Percentiles rank a stretch among this genome's conserved stretches.
phyloP scores from a whole-genome alignment of 768 basidiomycete genomes.

The Lentinula edodes region DNA sequence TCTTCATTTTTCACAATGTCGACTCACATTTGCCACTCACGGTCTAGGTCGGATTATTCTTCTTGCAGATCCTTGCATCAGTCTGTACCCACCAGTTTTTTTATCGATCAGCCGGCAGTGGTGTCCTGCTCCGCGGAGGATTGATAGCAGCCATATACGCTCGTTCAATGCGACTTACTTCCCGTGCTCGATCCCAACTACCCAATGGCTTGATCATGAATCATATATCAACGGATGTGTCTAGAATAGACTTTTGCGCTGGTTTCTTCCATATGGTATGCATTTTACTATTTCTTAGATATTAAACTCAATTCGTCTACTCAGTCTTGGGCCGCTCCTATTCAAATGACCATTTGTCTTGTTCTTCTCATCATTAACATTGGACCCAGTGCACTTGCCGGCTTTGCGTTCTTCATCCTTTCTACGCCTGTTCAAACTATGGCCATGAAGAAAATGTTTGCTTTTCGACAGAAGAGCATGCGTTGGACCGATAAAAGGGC shows the following conservation, averaged over 20 bases:
- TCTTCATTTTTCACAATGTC: neutral
- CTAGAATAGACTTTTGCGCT: conserved; percentile 84
- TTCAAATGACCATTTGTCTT: conserved; percentile 76
- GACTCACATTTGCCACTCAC: neutral
- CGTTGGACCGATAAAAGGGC: conserved; percentile 87
- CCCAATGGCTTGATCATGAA: conserved; percentile 89
- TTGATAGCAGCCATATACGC: conserved; percentile 85
- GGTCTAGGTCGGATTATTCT: conserved; percentile 40
- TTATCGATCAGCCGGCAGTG: conserved; percentile 66
- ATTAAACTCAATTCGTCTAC: neutral
- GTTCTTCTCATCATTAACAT: conserved; percentile 68
- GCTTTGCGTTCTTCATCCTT: conserved; percentile 58
- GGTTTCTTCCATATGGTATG: conserved; percentile 70
- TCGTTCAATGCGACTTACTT: conserved; percentile 68
- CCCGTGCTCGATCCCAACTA: conserved; percentile 72
- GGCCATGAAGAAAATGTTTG: conserved; percentile 71
- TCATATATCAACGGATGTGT: conserved; percentile 90
- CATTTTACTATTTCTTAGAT: neutral
- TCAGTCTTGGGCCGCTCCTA: conserved; percentile 64
- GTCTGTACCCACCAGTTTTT: conserved; percentile 79
- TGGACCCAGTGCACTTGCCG: conserved; percentile 54
- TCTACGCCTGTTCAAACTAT: conserved; percentile 67
- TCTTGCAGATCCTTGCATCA: conserved; percentile 62
- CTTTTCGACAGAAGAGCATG: conserved; percentile 70
- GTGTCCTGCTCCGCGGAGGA: conserved; percentile 78